Evolutionary conservation across 768 basidiomycete species (phyloP), one percentile per base, ranked within the genome.

Genomic region (Mycena alexandri): DNA sequence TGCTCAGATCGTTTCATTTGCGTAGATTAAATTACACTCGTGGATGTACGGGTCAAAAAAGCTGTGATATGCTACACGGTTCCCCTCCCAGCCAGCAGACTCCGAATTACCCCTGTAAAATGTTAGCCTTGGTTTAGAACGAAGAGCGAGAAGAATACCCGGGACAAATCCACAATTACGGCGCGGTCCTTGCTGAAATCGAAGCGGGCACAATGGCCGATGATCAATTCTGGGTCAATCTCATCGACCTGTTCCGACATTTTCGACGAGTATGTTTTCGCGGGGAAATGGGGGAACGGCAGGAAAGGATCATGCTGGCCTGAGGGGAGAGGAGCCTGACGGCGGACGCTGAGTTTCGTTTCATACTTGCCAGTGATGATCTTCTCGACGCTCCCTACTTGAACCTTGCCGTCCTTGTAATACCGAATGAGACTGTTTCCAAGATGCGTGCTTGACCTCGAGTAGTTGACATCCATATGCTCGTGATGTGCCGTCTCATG

Each of bases 141-240:
- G 54, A 5, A 79, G 44, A 16, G 70, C 76, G 13, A 78, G 61
- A 0, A 82, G 67, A 0, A 29, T 57, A 61, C 59, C 59, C 59
- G 38, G 25, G 59, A 61, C 2, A 61, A 38, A 33, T 52, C 33
- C 38, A 61, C 19, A 25, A 61, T 2, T 6, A 61, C 60, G 5
- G 60, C 60, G 21, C 60, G 60, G 17, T 53, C 50, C 13, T 61
- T 21, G 13, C 50, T 60, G 21, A 59, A 59, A 0, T 66, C 19
- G 19, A 44, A 66, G 16, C 65, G 65, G 33, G 65, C 65, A 46
- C 21, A 66, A 50, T 60, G 65, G 34, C 65, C 43, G 41, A 59
- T 21, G 29, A 66, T 47, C 2, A 16, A 34, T 7, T 10, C n/a
- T n/a, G 57, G 65, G 11, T 53, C 25, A 21, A 66, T 43, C 12